Evolutionary conservation across 768 basidiomycete species (phyloP).

Genomic region (Lactifluus rugatus): DNA sequence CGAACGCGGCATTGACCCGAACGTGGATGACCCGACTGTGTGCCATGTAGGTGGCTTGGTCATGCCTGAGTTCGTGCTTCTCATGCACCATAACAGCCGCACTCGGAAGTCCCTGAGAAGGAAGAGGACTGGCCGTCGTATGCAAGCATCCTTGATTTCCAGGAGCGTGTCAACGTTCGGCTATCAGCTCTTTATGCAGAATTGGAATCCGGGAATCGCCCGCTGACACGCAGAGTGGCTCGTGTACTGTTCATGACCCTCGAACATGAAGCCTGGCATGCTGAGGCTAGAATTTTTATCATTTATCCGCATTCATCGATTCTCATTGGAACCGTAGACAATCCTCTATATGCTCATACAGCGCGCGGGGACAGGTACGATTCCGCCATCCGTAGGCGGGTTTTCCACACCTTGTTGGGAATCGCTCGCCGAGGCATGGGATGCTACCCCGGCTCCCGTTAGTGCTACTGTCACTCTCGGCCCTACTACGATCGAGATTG

Average conservation of each 20-base stretch:
- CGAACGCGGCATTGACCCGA: conserved; percentile 93
- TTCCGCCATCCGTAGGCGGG: conserved; percentile 66
- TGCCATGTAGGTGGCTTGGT: conserved; percentile 57
- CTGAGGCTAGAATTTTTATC: conserved; percentile 40
- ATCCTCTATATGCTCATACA: conserved; percentile 92
- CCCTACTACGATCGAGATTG: conserved; percentile 51
- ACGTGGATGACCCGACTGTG: conserved; percentile 79
- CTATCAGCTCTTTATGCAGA: conserved; percentile 65
- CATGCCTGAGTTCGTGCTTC: neutral
- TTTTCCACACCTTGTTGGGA: conserved; percentile 70
- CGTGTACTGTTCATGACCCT: conserved; percentile 84
- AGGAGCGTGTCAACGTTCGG: conserved; percentile 62
- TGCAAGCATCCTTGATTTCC: conserved; percentile 61
- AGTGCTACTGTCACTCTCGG: conserved; percentile 47
- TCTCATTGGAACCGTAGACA: conserved; percentile 37
- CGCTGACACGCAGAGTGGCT: conserved; percentile 54
- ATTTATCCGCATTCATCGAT: neutral
- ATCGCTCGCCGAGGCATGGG: conserved; percentile 39
- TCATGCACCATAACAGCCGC: conserved; percentile 41
- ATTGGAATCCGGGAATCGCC: conserved; percentile 40
- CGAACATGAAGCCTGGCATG: conserved; percentile 86
- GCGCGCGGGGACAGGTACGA: conserved; percentile 63
- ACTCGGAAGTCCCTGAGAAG: conserved; percentile 75
- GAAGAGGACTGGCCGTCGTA: conserved; percentile 85
- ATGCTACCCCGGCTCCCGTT: conserved; percentile 35